Evolutionary conservation across 2,329 filamentous ascomycete species (phyloP).

Genomic region (Didymella sp.): DNA sequence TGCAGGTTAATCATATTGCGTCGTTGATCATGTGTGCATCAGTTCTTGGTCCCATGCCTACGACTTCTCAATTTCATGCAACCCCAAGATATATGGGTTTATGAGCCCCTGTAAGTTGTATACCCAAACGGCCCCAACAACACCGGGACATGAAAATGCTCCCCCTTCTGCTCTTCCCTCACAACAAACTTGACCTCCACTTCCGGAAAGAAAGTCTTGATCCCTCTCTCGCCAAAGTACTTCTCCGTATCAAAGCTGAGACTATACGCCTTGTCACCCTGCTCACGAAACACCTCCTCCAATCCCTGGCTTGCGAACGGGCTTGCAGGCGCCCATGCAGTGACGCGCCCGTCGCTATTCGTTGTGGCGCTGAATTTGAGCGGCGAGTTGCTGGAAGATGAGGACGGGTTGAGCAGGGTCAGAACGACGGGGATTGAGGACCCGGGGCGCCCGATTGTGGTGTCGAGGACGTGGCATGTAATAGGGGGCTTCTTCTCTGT

Average conservation of each 20-base stretch:
- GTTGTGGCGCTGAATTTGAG: slow-evolving; percentile 70
- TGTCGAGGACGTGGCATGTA: slow-evolving; percentile 88
- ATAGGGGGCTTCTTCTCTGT: slow-evolving; percentile 61
- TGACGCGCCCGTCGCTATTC: slow-evolving; percentile 78
- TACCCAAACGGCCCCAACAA: slow-evolving; percentile 80
- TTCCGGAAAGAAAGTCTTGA: slow-evolving; percentile 64
- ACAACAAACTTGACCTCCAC: slow-evolving; percentile 63
- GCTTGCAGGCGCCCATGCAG: slow-evolving; percentile 67
- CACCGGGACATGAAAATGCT: slow-evolving; percentile 82
- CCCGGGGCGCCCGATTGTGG: slow-evolving; percentile 74
- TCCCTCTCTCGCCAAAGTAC: slow-evolving; percentile 69
- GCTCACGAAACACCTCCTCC: slow-evolving; percentile 44
- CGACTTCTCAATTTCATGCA: too few species aligned
- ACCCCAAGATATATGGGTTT: too few species aligned
- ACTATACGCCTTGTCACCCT: slow-evolving; percentile 66
- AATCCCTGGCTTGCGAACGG: slow-evolving; percentile 51
- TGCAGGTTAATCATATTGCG: too few species aligned
- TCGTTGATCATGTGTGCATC: too few species aligned
- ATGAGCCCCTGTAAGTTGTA: slow-evolving; percentile 75
- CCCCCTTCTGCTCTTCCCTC: slow-evolving; percentile 54
- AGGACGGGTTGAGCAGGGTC: slow-evolving; percentile 51
- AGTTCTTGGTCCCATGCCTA: too few species aligned
- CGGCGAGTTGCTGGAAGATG: slow-evolving; percentile 52
- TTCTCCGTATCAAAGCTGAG: slow-evolving; percentile 74
- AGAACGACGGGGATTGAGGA: slow-evolving; percentile 71